Percentiles rank a stretch among this genome's conserved stretches.
Conservation (phyloP, 2,329 filamentous ascomycete species). For the Ophiostoma ips region DNA sequence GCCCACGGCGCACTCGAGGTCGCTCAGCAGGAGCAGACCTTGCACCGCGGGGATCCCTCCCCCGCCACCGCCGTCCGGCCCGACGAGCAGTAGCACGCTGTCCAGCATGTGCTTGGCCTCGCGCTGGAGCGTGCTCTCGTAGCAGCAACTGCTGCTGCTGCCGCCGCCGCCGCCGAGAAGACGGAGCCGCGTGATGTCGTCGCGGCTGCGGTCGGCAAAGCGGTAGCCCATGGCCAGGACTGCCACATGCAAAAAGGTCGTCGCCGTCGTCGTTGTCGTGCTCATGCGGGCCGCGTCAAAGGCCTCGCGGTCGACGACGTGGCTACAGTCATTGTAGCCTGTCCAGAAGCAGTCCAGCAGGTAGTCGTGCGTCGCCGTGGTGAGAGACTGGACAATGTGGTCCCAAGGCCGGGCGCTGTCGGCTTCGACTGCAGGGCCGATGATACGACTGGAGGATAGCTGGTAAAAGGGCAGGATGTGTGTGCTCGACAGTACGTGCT, state of each 20-base stretch:
- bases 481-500: conserved; percentile 33
- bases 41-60: conserved; percentile 39
- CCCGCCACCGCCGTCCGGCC: too few species aligned
- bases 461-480: conserved; percentile 38
- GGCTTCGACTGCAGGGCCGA: conserved; percentile 26
- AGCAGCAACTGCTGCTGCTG: too few species aligned
- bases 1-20: conserved; percentile 39
- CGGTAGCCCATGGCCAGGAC: conserved; percentile 38
- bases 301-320: conserved; percentile 33
- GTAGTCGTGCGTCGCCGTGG: conserved; percentile 34
- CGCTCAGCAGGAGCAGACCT: conserved; percentile 35
- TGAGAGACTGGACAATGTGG: conserved; percentile 32
- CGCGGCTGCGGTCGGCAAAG: conserved; percentile 32
- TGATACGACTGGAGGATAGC: conserved; percentile 36
- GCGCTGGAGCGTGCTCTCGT: conserved; percentile 37
- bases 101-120: conserved; percentile 42
- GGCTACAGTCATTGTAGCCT: conserved; percentile 35
- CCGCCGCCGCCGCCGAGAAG: too few species aligned
- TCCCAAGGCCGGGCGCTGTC: conserved; percentile 27
- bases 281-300: conserved; percentile 34
- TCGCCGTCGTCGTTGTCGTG: conserved; percentile 35
- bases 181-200: conserved; percentile 33
- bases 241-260: conserved; percentile 36
- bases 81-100: conserved; percentile 35
- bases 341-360: conserved; percentile 38